Base-by-base conservation (phyloP, 2,329 filamentous ascomycete genomes). In the Chrysoporthe cubensis region DNA sequence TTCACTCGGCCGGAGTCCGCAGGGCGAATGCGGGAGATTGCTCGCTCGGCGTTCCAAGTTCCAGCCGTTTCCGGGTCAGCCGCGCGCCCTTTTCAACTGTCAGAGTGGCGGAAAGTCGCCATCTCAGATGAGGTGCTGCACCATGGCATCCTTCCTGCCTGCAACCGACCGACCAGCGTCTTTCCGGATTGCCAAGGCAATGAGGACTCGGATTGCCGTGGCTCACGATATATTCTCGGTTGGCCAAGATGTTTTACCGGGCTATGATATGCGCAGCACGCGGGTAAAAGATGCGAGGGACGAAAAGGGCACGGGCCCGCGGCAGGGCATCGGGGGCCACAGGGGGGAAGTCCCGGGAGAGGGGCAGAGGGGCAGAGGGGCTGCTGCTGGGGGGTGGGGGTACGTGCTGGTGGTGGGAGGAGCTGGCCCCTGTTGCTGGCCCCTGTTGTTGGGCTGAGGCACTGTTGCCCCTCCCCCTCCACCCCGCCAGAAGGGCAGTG, bases 1-100 rank as follows among this genome's bases (percentile, higher is more conserved):
- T n/a, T n/a, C n/a, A 37, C 57, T 60, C 42, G 58, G 58, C 42
- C 43, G n/a, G 42, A 48, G 21, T 61, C 58, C 58, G 58, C 44
- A 43, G 58, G 26, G 21, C 43, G 40, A 61, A 26, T 16, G 58
- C 58, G 58, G 43, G 21, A 61, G 40, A 61, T 32, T 48, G 14
- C 18, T 48, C 58, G 58, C 58, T 61, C 18, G 57, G 42, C 18
- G 9, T 16, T 54, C 50, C 21, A 21, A 32, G 50, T 16, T 14
- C 11, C 21, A 32, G 18, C 50, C 50, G 50, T 32, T 54, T 54
- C 32, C 50, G 50, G 32, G 54, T 57, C 54, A 37, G 54, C 54
- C 54, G 34, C 34, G 54, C 32, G 54, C 54, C 54, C 32, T 57
- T 57, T 57, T 18, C 32, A 57, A 57, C 4, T 57, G 6, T 7